phyloP scores from a whole-genome alignment of 2,329 filamentous ascomycete species.

The Pseudogymnoascus sp. region DNA sequence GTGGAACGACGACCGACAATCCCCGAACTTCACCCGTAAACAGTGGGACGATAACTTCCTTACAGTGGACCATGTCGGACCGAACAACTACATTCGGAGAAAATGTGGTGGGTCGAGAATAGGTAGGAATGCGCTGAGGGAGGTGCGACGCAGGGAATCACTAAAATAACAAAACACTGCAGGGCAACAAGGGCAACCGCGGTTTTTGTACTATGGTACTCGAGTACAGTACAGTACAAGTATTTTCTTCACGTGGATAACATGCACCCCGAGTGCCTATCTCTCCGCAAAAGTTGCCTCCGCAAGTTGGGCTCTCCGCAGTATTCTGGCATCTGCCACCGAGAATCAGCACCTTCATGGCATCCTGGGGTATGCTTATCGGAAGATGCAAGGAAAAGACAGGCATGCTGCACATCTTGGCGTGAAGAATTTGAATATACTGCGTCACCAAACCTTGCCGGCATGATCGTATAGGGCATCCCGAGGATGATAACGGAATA shows the following conservation, averaged over 20 bases:
- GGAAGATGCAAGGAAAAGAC: background rate
- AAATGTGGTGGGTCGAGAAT: background rate
- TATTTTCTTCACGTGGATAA: background rate
- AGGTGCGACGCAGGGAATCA: background rate
- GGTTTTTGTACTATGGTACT: too few species aligned
- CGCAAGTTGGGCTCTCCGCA: background rate
- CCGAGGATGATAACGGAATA: constrained; percentile 2
- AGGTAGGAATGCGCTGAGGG: background rate
- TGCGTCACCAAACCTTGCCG: background rate
- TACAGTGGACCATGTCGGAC: constrained; percentile 4
- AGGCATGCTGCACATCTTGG: background rate
- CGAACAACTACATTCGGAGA: constrained; percentile 1
- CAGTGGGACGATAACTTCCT: background rate
- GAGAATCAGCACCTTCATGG: background rate
- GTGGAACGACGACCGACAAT: background rate
- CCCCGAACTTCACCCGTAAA: background rate
- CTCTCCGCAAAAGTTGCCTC: background rate
- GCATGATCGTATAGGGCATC: background rate
- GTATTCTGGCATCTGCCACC: background rate
- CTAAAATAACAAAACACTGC: background rate
- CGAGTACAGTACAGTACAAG: too few species aligned
- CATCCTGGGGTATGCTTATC: background rate
- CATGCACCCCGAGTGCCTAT: background rate
- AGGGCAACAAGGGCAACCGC: background rate
- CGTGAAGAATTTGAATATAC: background rate